These are phyloP conservation scores for Ogataea pini DNA, from an alignment of 805 yeast species.

Conservation along the genomic window DNA sequence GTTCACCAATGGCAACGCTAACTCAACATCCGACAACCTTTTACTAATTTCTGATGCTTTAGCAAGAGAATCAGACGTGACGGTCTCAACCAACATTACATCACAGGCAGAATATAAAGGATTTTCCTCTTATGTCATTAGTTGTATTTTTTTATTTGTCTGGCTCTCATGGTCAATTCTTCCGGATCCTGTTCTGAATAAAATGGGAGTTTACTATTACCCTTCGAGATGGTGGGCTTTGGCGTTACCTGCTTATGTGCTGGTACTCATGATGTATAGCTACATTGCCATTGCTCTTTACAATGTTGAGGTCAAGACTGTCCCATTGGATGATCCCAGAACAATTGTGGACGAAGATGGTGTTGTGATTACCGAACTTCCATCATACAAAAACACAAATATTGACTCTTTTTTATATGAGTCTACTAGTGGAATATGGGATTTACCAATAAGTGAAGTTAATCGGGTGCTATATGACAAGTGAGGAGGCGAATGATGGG, in stretches of 20 bases:
- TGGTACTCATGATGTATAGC: slow-evolving; percentile 70
- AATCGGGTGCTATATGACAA: slow-evolving; percentile 64
- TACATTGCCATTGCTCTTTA: slow-evolving; percentile 72
- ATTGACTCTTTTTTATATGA: slow-evolving; percentile 45
- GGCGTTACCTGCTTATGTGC: slow-evolving; percentile 68
- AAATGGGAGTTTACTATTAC: slow-evolving; percentile 61
- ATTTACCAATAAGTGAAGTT: slow-evolving; percentile 71
- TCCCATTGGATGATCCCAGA: slow-evolving; percentile 55
- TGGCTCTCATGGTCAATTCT: slow-evolving; percentile 75
- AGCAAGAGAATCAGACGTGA: slow-evolving; percentile 68
- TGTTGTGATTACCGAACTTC: slow-evolving; percentile 29
- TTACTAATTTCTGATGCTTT: slow-evolving; percentile 47
- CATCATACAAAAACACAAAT: slow-evolving; percentile 15
- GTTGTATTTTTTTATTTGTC: slow-evolving; percentile 52
- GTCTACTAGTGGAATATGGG: slow-evolving; percentile 85
- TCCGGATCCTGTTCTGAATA: slow-evolving; percentile 59
- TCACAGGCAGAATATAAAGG: slow-evolving; percentile 82
- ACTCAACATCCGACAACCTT: slow-evolving; percentile 17
- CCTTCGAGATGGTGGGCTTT: slow-evolving; percentile 94
- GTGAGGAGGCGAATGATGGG: too few relatives aligned
- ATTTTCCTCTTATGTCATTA: slow-evolving; percentile 75
- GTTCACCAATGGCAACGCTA: slow-evolving; percentile 15
- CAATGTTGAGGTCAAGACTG: slow-evolving; percentile 74
- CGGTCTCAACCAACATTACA: slow-evolving; percentile 53
- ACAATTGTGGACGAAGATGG: slow-evolving; percentile 71